phyloP scores from a whole-genome alignment of 371 early-diverging fungal genomes.

The Mortierella sp. region DNA sequence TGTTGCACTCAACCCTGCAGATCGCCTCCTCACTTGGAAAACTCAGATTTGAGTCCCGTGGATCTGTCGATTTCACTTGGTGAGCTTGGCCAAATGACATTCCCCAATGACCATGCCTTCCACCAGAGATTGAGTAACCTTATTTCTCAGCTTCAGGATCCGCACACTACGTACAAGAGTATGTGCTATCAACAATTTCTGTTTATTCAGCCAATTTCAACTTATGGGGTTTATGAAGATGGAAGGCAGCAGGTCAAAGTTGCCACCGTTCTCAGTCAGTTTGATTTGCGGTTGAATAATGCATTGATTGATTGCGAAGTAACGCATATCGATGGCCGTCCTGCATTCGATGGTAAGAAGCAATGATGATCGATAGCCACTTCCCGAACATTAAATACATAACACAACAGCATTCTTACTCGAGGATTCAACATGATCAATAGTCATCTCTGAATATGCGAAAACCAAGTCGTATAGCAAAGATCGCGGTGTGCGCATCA shows the following conservation, averaged over 20 bases:
- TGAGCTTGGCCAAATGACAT: conserved; percentile 19
- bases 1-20: conserved; percentile 7
- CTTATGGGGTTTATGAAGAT: conserved; percentile 50
- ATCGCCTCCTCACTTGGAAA: conserved; percentile 41
- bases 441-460: conserved; percentile 34
- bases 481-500: conserved; percentile 46
- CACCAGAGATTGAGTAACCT: conserved; percentile 12
- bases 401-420: not conserved
- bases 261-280: conserved; percentile 36
- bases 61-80: conserved; percentile 20
- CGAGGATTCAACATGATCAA: not conserved
- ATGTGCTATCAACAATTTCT: conserved; percentile 55
- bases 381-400: not conserved
- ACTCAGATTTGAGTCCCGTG: conserved; percentile 43
- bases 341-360: conserved; percentile 41
- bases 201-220: conserved; percentile 47
- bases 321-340: conserved; percentile 45
- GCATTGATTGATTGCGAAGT: conserved; percentile 45
- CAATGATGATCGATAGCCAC: no score
- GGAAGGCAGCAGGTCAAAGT: conserved; percentile 45
- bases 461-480: conserved; percentile 44
- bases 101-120: conserved; percentile 36
- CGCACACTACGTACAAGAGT: conserved; percentile 43
- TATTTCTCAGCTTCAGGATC: conserved; percentile 41
- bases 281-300: conserved; percentile 27